Base-by-base conservation (phyloP, 139 green algal species). In the Mesotaenium endlicherianum region DNA sequence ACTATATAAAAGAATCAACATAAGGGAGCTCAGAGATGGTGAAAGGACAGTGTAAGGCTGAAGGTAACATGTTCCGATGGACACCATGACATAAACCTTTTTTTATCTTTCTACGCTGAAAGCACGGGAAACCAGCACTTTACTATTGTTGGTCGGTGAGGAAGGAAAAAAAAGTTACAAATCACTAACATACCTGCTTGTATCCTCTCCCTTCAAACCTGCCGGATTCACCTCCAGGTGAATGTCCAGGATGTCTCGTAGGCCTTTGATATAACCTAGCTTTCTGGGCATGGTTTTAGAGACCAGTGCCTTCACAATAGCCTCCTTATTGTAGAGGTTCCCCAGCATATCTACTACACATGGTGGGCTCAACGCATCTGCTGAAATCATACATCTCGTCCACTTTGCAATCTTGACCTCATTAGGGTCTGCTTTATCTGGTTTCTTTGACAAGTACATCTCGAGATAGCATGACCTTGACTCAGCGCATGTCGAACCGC, bases 241-340 rank as follows among this genome's bases (percentile, higher is more conserved):
- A 59, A 90, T 71, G 20, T 49, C 41, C 38, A 90, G 20, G 26
- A 90, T 50, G 41, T 90, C 85, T 39, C 80, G 64, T 50, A 88
- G 31, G 34, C 82, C 60, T 36, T 47, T 68, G 40, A 90, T 83
- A 75, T 90, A 77, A 11, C 67, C n/a, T 8, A 90, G 49, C 5
- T 20, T 5, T 11, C 14, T 3, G 17, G 86, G 86, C 26, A 90
- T 70, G 49, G 6, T 82, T 64, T 90, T 90, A 20, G 36, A 36
- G 77, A 90, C 83, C 39, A 90, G 43, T 1, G 42, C 38, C 14
- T 71, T 31, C 1, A 90, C 30, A 41, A 90, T 75, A 5, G 75
- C 77, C 64, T 87, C 76, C 86, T 90, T 90, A 43, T 90, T 90
- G 41, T 83, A 90, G 2, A 90, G 78, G 40, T 86, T 90, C 8